These are phyloP conservation scores for Cryoendolithus antarcticus DNA, from an alignment of 2,329 filamentous ascomycete species.

Conservation along the genomic window DNA sequence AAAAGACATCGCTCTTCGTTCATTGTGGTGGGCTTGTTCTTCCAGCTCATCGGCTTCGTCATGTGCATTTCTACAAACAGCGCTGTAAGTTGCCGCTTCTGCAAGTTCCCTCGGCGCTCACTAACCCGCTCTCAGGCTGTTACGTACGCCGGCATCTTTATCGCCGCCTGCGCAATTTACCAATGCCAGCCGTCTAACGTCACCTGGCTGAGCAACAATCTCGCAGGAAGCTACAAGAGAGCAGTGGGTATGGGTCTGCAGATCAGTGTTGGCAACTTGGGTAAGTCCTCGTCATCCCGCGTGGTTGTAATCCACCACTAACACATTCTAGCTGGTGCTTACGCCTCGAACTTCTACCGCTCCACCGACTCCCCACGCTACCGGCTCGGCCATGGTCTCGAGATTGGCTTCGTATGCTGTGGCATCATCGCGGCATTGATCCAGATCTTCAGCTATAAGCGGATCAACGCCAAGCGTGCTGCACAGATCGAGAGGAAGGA, in stretches of 20 bases:
- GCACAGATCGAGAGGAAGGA: too few species aligned
- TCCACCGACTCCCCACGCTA: conserved; percentile 4
- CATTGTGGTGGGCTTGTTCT: conserved; percentile 7
- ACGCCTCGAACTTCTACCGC: conserved; percentile 1
- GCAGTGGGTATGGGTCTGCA: conserved; percentile 37
- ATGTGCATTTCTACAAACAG: too few species aligned
- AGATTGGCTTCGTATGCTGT: not conserved
- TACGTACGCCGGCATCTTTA: conserved; percentile 20
- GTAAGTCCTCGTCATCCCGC: too few species aligned
- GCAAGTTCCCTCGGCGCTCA: too few species aligned
- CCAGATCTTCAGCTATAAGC: too few species aligned
- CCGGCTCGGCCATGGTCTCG: conserved; percentile 1
- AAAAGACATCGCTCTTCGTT: conserved; percentile 8
- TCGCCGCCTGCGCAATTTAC: conserved; percentile 26
- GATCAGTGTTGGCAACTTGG: conserved; percentile 38
- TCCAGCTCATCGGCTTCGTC: conserved; percentile 10
- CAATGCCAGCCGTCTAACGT: conserved; percentile 44
- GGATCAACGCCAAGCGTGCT: too few species aligned
- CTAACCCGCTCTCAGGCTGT: conserved; percentile 3
- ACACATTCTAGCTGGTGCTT: not conserved
- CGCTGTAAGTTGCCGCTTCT: too few species aligned
- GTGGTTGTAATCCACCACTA: too few species aligned
- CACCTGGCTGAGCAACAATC: conserved; percentile 46
- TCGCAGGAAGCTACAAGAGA: conserved; percentile 40
- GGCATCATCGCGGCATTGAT: too few species aligned